phyloP scores from a whole-genome alignment of 2,329 filamentous ascomycete genomes.

The Fusarium sarcochroum region DNA sequence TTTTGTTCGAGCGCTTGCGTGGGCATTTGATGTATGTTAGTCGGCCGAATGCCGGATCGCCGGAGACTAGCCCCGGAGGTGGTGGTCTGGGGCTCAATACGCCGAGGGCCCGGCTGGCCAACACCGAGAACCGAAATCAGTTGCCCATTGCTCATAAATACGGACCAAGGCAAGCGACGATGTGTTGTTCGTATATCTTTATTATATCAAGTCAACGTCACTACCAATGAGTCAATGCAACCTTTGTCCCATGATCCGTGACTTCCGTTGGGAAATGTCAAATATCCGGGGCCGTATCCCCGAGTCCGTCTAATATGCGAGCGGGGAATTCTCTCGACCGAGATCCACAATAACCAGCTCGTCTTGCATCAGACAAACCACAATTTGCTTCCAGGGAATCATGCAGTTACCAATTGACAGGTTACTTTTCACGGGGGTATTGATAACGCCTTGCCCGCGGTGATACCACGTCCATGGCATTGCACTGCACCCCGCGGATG shows the following conservation, averaged over 20 bases:
- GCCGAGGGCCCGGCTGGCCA: background rate
- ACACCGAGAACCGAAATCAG: background rate
- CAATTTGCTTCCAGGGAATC: background rate
- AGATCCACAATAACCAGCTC: slow-evolving; percentile 22
- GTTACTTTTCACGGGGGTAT: background rate
- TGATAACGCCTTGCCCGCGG: background rate
- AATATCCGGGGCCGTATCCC: slow-evolving; percentile 30
- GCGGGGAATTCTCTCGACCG: slow-evolving; percentile 35
- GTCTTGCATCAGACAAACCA: background rate
- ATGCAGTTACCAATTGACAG: background rate
- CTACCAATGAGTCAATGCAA: background rate
- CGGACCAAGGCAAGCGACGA: too few species aligned
- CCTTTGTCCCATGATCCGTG: background rate
- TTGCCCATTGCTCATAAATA: background rate
- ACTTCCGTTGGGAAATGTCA: background rate
- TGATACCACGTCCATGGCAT: background rate
- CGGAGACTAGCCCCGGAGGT: background rate
- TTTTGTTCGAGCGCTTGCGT: too few species aligned
- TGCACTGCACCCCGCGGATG: slow-evolving; percentile 2
- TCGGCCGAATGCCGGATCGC: background rate
- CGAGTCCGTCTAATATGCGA: slow-evolving; percentile 37
- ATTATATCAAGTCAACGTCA: background rate
- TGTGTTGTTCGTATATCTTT: too few species aligned
- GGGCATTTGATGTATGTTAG: background rate
- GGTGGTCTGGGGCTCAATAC: background rate